A percentile compares a stretch with the other conserved stretches of the same genome.
These are phyloP conservation scores for Paxillus rubicundulus DNA, from an alignment of 768 basidiomycete genomes.

Conservation along the genomic window DNA sequence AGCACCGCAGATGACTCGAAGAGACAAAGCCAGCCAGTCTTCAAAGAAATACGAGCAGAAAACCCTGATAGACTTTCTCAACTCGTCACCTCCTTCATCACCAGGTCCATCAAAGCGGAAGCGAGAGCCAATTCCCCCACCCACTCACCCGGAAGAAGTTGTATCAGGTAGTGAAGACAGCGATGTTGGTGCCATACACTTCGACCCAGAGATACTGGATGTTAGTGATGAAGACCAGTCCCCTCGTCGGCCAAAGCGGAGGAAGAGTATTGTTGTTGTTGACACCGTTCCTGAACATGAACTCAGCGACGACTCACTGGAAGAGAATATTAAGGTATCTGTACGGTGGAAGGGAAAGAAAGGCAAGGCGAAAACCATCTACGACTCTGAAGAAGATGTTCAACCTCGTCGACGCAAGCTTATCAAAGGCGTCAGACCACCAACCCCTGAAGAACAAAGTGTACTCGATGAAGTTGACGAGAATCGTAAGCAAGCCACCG, in stretches of 20 bases:
- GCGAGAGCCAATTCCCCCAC: conserved; percentile 14
- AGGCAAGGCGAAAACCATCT: conserved; percentile 18
- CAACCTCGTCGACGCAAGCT: conserved; percentile 40
- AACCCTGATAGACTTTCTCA: conserved; percentile 38
- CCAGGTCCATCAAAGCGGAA: conserved; percentile 17
- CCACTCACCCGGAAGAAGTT: conserved; percentile 16
- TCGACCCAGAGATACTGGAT: conserved; percentile 38
- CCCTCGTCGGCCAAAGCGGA: conserved; percentile 25
- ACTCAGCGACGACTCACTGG: conserved; percentile 23
- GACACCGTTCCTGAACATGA: conserved; percentile 12
- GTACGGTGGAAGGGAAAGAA: conserved; percentile 22
- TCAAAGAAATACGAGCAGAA: conserved; percentile 40
- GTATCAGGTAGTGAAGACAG: conserved; percentile 35
- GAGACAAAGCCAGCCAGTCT: conserved; percentile 9
- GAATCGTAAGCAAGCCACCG: conserved; percentile 44
- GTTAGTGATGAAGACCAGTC: conserved; percentile 25
- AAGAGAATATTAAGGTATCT: conserved; percentile 16
- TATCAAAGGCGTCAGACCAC: conserved; percentile 42
- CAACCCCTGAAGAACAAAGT: conserved; percentile 45
- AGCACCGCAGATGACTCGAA: conserved; percentile 17
- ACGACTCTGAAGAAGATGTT: conserved; percentile 37
- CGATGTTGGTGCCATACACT: conserved; percentile 50
- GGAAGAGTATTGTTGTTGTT: conserved; percentile 9
- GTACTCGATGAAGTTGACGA: conserved; percentile 50
- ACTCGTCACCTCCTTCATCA: conserved; percentile 29